phyloP scores from a whole-genome alignment of 1,284 basidiomycete genomes.

The Xanthoconium separans region DNA sequence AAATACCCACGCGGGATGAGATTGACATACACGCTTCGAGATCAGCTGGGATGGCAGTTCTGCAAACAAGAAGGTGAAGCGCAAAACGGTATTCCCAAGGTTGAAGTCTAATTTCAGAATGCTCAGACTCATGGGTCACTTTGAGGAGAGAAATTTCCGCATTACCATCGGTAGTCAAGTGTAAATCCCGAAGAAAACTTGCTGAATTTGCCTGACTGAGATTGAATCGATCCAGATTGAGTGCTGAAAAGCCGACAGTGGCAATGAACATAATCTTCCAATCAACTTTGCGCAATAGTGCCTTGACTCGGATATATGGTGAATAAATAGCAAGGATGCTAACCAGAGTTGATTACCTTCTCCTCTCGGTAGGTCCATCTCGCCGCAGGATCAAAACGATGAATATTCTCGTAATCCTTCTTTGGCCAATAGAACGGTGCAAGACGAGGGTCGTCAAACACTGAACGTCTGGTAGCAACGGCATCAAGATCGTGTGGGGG shows the following conservation, averaged over 20 bases:
- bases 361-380: constrained; percentile 74
- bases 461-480: constrained; percentile 33
- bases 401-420: constrained; percentile 56
- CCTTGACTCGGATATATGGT: constrained; percentile 3
- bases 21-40: constrained; percentile 54
- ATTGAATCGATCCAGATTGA: constrained; percentile 48
- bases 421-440: constrained; percentile 56
- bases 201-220: constrained; percentile 65
- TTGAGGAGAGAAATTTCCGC: not conserved
- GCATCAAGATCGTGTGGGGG: not conserved
- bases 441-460: constrained; percentile 57
- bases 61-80: constrained; percentile 57
- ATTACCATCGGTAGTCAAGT: constrained; percentile 54
- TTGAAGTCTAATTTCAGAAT: constrained; percentile 51
- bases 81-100: constrained; percentile 59
- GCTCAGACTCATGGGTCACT: not conserved
- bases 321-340: not conserved
- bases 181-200: constrained; percentile 63
- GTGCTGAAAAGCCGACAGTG: constrained; percentile 44
- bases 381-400: constrained; percentile 56
- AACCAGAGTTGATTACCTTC: constrained; percentile 35
- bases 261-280: constrained; percentile 50
- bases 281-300: constrained; percentile 48
- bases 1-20: not conserved
- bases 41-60: constrained; percentile 73